Evolutionary conservation across 2,329 filamentous ascomycete genomes (phyloP).

Genomic region (Fonsecaea nubica): DNA sequence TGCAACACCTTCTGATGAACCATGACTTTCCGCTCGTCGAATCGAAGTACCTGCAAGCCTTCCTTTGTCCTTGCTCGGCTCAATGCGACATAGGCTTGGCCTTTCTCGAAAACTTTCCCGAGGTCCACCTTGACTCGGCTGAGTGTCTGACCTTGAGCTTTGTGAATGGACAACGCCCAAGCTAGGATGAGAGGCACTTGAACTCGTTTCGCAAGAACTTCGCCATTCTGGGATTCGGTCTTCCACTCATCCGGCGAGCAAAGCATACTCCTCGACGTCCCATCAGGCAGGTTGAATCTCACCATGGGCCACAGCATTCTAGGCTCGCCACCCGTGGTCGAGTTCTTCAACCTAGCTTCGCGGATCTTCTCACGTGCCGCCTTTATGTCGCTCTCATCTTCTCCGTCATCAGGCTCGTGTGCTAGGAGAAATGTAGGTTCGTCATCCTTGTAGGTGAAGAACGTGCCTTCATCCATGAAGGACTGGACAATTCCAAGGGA

Average conservation of each 20-base stretch:
- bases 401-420: constrained; percentile 55
- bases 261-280: constrained; percentile 75
- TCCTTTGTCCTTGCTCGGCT: constrained; percentile 88
- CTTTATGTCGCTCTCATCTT: constrained; percentile 51
- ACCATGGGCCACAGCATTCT: constrained; percentile 78
- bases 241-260: constrained; percentile 93
- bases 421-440: constrained; percentile 59
- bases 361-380: constrained; percentile 64
- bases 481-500: constrained; percentile 84
- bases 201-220: constrained; percentile 84
- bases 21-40: constrained; percentile 90
- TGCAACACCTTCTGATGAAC: constrained; percentile 84
- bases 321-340: constrained; percentile 54
- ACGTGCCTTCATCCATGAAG: constrained; percentile 75
- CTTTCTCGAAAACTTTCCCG: constrained; percentile 91
- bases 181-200: constrained; percentile 90
- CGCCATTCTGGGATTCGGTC: constrained; percentile 92
- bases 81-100: constrained; percentile 94
- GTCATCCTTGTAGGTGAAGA: constrained; percentile 64
- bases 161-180: constrained; percentile 97
- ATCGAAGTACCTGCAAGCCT: constrained; percentile 85
- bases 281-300: constrained; percentile 79
- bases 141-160: constrained; percentile 93
- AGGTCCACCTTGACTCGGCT: constrained; percentile 95
- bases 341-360: constrained; percentile 53